Evolutionary conservation across 257 asterid species (phyloP).

Genomic region (Nicotiana sylvestris): DNA sequence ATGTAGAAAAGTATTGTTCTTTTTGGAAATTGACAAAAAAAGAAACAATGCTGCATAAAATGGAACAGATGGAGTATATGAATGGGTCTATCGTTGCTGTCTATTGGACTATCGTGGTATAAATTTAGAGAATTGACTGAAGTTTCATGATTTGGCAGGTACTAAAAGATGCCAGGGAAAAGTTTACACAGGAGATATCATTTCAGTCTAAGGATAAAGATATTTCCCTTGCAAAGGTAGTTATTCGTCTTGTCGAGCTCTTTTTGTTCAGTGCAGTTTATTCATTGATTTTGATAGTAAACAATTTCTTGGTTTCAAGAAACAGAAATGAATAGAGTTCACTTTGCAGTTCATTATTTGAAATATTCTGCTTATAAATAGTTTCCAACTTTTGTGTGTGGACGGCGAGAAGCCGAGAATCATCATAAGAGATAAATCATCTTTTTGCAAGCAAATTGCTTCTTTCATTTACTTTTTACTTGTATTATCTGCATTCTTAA

Average conservation of each 20-base stretch:
- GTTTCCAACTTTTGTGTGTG: background rate
- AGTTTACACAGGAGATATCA: constrained; percentile 71
- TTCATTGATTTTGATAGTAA: background rate
- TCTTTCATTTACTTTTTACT: background rate
- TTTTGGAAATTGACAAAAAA: too few species aligned
- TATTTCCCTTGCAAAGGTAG: constrained; percentile 89
- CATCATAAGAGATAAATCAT: background rate
- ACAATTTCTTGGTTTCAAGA: background rate
- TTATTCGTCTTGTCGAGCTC: constrained; percentile 2
- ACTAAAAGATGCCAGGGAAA: constrained; percentile 68
- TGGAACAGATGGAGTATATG: background rate
- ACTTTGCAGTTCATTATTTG: background rate
- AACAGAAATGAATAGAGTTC: background rate
- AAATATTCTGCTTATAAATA: background rate
- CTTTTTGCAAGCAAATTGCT: background rate
- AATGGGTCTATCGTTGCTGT: background rate
- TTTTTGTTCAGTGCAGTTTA: constrained; percentile 9
- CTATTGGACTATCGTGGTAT: background rate
- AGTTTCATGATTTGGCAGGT: constrained; percentile 41
- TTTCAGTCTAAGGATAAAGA: constrained; percentile 82
- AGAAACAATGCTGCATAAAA: too few species aligned
- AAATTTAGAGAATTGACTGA: constrained; percentile 21
- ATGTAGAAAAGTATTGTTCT: too few species aligned
- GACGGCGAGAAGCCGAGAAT: background rate
- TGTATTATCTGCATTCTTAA: background rate